A percentile compares a stretch with the other conserved stretches of the same genome.
phyloP scores from a whole-genome alignment of 768 basidiomycete species.

The Mycena belliarum region DNA sequence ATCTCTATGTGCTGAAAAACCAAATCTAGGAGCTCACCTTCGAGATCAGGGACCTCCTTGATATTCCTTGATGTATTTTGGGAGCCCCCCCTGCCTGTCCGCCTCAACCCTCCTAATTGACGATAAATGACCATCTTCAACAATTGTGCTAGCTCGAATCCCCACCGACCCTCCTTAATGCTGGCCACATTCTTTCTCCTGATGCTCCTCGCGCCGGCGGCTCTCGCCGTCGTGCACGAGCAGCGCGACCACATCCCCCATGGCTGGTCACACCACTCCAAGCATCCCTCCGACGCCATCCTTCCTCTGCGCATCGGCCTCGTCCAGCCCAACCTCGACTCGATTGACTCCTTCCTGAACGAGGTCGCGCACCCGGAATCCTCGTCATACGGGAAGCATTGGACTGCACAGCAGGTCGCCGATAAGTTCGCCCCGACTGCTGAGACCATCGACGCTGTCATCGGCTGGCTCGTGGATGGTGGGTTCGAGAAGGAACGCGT shows the following conservation, averaged over 20 bases:
- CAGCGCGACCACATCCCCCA: not conserved
- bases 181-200: not conserved
- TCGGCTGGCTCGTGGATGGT: slow-evolving; percentile 40
- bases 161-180: no score
- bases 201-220: not conserved
- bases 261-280: not conserved
- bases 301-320: slow-evolving; percentile 52
- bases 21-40: no score
- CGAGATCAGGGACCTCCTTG: no score
- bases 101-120: no score
- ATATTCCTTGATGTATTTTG: no score
- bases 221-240: not conserved
- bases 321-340: slow-evolving; percentile 44
- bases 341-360: slow-evolving; percentile 43
- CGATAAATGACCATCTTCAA: no score
- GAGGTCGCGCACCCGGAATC: slow-evolving; percentile 53
- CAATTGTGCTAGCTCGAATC: no score
- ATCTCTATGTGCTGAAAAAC: no score
- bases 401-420: slow-evolving; percentile 42
- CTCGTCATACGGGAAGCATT: slow-evolving; percentile 50
- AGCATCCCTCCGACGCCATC: not conserved
- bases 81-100: no score
- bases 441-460: slow-evolving; percentile 42
- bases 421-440: slow-evolving; percentile 44
- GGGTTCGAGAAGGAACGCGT: slow-evolving; percentile 41